phyloP scores from a whole-genome alignment of 2,329 filamentous ascomycete species.

The Calonectria pseudoreteaudii region DNA sequence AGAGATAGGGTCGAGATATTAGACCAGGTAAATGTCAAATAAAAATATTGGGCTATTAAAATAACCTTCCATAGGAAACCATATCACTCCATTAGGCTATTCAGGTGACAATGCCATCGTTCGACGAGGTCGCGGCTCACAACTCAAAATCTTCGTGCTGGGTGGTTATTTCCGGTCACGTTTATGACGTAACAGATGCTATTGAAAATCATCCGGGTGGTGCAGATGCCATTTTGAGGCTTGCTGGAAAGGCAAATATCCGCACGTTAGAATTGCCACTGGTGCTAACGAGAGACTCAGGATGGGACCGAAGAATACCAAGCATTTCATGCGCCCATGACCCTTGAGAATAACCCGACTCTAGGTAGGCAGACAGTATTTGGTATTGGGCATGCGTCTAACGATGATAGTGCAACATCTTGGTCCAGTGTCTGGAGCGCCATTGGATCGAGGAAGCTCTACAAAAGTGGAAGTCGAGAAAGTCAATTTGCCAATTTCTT shows the following conservation, averaged over 20 bases:
- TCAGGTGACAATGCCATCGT: neutral
- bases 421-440: neutral
- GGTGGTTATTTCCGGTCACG: constrained; percentile 64
- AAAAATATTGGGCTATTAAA: neutral
- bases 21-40: neutral
- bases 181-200: constrained; percentile 90
- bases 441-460: too few relatives aligned
- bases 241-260: neutral
- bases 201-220: constrained; percentile 87
- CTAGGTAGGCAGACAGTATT: neutral
- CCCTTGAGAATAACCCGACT: neutral
- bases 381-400: neutral
- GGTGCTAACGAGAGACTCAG: neutral
- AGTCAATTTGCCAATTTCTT: neutral
- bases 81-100: neutral
- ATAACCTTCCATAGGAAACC: neutral
- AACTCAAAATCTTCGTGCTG: neutral
- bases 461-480: neutral
- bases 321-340: neutral
- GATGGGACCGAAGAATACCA: constrained; percentile 14
- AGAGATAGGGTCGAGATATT: neutral
- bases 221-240: neutral
- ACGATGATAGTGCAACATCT: neutral
- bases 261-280: accelerated
- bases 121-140: neutral